phyloP scores from a whole-genome alignment of 805 yeast genomes.

The Candida nitratophila region DNA sequence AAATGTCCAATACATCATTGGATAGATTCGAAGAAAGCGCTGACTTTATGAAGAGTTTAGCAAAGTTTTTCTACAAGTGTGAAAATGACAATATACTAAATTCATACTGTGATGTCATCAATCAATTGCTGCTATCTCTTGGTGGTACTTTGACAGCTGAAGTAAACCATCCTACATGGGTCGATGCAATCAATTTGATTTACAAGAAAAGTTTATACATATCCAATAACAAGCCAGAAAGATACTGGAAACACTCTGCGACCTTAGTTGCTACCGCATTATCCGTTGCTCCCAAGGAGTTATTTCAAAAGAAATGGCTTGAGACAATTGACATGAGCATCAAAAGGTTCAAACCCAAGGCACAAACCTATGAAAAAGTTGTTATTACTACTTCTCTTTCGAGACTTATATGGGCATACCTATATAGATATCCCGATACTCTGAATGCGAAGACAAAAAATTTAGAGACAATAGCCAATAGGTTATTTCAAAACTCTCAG shows the following conservation, averaged over 20 bases:
- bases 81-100: slow-evolving; percentile 57
- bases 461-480: slow-evolving; percentile 55
- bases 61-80: slow-evolving; percentile 70
- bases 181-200: slow-evolving; percentile 63
- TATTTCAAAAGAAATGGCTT: slow-evolving; percentile 71
- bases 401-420: slow-evolving; percentile 82
- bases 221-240: slow-evolving; percentile 34
- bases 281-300: slow-evolving; percentile 72
- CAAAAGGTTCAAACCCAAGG: slow-evolving; percentile 59
- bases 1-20: slow-evolving; percentile 74
- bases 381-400: slow-evolving; percentile 60
- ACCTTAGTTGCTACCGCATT: slow-evolving; percentile 65
- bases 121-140: slow-evolving; percentile 67
- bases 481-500: slow-evolving; percentile 41
- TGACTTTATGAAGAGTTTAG: slow-evolving; percentile 77
- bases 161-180: slow-evolving; percentile 94
- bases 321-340: slow-evolving; percentile 54
- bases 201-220: slow-evolving; percentile 40
- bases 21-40: slow-evolving; percentile 92
- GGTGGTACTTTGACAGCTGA: slow-evolving; percentile 89
- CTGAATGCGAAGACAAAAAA: slow-evolving; percentile 80
- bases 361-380: slow-evolving; percentile 38
- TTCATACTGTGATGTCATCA: slow-evolving; percentile 82
- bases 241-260: slow-evolving; percentile 62
- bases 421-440: slow-evolving; percentile 82